phyloP scores from a whole-genome alignment of 1,284 basidiomycete genomes.

The Malassezia vespertilionis region DNA sequence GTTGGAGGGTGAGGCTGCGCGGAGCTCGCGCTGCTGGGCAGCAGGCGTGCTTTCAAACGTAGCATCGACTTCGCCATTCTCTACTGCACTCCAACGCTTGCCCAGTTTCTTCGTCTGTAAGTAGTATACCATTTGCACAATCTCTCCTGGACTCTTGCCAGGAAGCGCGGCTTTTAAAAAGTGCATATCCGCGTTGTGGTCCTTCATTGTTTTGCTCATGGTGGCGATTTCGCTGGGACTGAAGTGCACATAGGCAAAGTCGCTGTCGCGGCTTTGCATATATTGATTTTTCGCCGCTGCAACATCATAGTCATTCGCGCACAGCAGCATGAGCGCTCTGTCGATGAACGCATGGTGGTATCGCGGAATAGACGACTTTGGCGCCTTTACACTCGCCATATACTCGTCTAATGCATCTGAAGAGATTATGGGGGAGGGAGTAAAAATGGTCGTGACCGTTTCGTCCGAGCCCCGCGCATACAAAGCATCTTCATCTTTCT shows the following conservation, averaged over 20 bases:
- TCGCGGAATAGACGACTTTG: constrained; percentile 41
- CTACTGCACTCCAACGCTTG: constrained; percentile 4
- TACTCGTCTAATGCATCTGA: constrained; percentile 59
- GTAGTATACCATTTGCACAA: constrained; percentile 69
- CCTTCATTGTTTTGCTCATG: constrained; percentile 63
- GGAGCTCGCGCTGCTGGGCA: neutral
- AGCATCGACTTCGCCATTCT: no score
- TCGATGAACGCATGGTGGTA: constrained; percentile 65
- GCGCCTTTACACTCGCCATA: constrained; percentile 52
- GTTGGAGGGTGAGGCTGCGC: constrained; percentile 8
- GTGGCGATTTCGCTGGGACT: constrained; percentile 59
- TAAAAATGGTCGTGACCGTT: constrained; percentile 58
- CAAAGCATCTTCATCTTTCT: constrained; percentile 14
- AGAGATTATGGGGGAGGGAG: constrained; percentile 47
- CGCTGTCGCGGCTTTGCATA: constrained; percentile 23
- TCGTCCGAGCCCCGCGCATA: constrained; percentile 61
- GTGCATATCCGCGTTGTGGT: constrained; percentile 65
- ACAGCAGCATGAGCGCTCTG: constrained; percentile 75
- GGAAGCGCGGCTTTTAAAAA: constrained; percentile 64
- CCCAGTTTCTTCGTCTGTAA: constrained; percentile 62
- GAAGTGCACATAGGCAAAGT: constrained; percentile 52
- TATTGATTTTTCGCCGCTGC: neutral
- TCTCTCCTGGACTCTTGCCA: constrained; percentile 60
- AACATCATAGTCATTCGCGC: constrained; percentile 28
- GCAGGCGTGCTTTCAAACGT: no score